Conservation (phyloP, 257 asterid species). For the Cordia subcordata region DNA sequence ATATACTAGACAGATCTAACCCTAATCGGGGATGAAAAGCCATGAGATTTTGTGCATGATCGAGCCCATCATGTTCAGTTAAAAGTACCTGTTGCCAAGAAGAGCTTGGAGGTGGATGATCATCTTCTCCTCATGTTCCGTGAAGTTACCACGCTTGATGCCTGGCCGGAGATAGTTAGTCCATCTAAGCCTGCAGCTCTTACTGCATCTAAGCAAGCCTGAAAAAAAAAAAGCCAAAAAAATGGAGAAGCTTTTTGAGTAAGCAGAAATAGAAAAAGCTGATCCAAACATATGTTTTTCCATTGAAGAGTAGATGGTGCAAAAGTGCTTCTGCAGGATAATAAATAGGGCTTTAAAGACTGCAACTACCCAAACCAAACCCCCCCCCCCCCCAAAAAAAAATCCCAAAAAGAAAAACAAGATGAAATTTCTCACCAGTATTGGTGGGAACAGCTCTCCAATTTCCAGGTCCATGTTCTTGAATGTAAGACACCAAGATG, state of each 20-base stretch:
- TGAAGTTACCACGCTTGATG: conserved; percentile 74
- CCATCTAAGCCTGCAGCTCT: conserved; percentile 94
- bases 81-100: conserved; percentile 72
- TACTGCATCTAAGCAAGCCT: conserved; percentile 92
- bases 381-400: too few species aligned
- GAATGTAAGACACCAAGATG: conserved; percentile 74
- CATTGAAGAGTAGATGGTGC: conserved; percentile 20
- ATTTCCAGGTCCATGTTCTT: conserved; percentile 78
- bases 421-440: conserved; percentile 38
- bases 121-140: conserved; percentile 75
- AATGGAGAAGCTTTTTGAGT: not conserved
- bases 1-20: conserved; percentile 11
- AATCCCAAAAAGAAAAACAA: not conserved
- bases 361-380: conserved; percentile 34
- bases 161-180: conserved; percentile 94
- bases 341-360: conserved; percentile 38
- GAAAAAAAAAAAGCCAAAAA: not conserved
- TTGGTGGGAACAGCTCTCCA: conserved; percentile 77
- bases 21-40: conserved; percentile 11
- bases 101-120: conserved; percentile 88
- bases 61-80: not conserved
- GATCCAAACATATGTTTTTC: not conserved
- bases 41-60: not conserved
- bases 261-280: not conserved
- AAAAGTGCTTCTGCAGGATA: conserved; percentile 21